Base-by-base conservation (phyloP, 129 eudicot genomes). In the Escallonia rubra region DNA sequence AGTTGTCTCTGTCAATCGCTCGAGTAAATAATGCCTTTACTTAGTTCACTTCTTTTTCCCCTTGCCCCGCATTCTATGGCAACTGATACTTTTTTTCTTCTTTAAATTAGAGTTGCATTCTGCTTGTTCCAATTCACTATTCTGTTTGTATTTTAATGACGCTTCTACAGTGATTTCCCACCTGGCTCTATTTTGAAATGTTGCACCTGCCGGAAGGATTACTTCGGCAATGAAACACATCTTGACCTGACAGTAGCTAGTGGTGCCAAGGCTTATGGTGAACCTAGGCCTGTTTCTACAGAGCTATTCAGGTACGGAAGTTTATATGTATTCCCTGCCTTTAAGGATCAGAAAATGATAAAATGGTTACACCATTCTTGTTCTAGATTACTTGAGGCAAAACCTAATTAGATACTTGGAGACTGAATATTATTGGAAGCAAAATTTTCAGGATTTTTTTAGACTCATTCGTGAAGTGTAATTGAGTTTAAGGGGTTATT, bases 241-340 rank as follows among this genome's bases (percentile, higher is more conserved):
- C 76, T 92, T 58, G 90, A 92, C 65, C 81, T 92, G 59, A 92
- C 98, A 59, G 70, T 87, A 59, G 72, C 84, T 23, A 81, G 95
- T 71, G 96, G 91, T 34, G 67, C 87, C 76, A 82, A 80, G 74
- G 83, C 63, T 44, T 86, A 84, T 69, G 90, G 82, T 51, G 95
- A 82, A 72, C 63, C 79, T 61, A 68, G 51, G 84, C 87, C 98
- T 3, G 88, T 77, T 72, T 85, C 95, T 40, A 86, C 98, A 51
- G 95, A 92, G 85, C 60, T 92, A 54, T 92, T 92, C 76, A 92
- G 98, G 98, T 92, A 71, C 10, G 43, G 10, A 15, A 58, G 34
- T n/a, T 12, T 15, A 41, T 55, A 23, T 23, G 34, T 23, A 23
- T 57, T 8, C 64, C 49, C 41, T 39, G n/a, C 48, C 34, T 23